Evolutionary conservation across 257 asterid species (phyloP).

Genomic region (Paraleonurus japonicus): DNA sequence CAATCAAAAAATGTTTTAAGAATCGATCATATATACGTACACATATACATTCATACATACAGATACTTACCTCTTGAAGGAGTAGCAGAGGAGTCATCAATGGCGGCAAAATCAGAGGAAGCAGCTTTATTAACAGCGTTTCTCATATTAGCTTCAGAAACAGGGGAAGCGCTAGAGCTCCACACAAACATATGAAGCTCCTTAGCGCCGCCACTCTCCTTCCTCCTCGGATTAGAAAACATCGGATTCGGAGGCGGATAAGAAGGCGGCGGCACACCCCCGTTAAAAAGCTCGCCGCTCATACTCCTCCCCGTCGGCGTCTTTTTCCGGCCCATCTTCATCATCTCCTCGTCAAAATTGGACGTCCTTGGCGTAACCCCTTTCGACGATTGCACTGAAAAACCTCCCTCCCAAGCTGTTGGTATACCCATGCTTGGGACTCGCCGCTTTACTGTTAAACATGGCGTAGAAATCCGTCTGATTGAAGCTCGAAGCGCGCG

Average conservation of each 20-base stretch:
- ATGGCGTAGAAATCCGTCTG: conserved; percentile 86
- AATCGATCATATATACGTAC: not conserved
- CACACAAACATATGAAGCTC: conserved; percentile 92
- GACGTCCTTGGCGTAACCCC: conserved; percentile 86
- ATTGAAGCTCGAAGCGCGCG: conserved; percentile 80
- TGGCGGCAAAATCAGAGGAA: conserved; percentile 39
- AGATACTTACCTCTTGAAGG: conserved; percentile 47
- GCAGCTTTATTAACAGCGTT: conserved; percentile 49
- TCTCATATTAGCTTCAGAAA: conserved; percentile 66
- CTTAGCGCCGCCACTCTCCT: conserved; percentile 45
- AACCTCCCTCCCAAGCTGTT: conserved; percentile 66
- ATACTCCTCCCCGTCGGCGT: conserved; percentile 52
- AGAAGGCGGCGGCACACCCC: conserved; percentile 24
- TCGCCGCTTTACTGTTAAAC: conserved; percentile 72
- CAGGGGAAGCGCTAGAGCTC: conserved; percentile 96
- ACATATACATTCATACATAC: too few species aligned
- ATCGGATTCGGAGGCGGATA: conserved; percentile 86
- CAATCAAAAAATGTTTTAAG: not conserved
- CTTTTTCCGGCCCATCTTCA: conserved; percentile 47
- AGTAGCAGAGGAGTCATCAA: conserved; percentile 42
- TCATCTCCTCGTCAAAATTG: conserved; percentile 81
- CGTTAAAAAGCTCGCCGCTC: conserved; percentile 71
- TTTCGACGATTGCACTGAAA: conserved; percentile 70
- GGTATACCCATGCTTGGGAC: conserved; percentile 77
- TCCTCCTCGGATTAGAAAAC: conserved; percentile 61